Base-by-base conservation (phyloP, 2,329 filamentous ascomycete genomes). In the Stachybotrys chartarum region DNA sequence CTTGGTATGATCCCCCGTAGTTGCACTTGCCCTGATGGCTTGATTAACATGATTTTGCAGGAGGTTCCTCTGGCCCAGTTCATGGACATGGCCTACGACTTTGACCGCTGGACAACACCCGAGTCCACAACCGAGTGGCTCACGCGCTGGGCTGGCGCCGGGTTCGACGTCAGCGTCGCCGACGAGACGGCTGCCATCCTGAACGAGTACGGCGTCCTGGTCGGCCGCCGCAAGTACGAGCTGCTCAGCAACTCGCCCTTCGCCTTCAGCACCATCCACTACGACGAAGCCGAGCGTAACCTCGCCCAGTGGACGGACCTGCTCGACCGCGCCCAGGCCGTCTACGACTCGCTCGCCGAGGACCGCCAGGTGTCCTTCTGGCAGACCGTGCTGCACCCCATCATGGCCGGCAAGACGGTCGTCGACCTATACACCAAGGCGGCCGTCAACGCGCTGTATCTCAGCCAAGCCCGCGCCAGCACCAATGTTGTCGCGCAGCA, bases 341-440 rank as follows among this genome's bases (percentile, higher is more conserved):
- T 84, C 0, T 73, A 79, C 50, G 66, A 75, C 16, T 66, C 67
- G 2, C 65, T 84, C 0, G 65, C 73, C 0, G 62, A 67, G 0
- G 70, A 71, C 1, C 70, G 75, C 6, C 76, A 78, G 55, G 71
- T 81, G 1, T 75, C 82, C 0, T 82, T 83, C 60, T 87, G 84
- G 64, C 76, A 87, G 59, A 77, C 83, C 55, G 73, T 87, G 8
- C 72, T 84, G 6, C 82, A 87, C 54, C 83, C 84, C 0, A 76
- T 82, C 50, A 76, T 80, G 42, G 82, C 83, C 2, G 81, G 77
- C 3, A 74, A 77, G 17, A 78, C 80, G 35, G 78, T 80, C 56
- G 75, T 77, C 17, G 72, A 77, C 42, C 75, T 78, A 31, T 75
- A 74, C 54, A 73, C 78, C 11, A 74, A 69, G 1, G 69, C 70